Evolutionary conservation across 805 yeast genomes (phyloP).

Genomic region (Spathaspora gorwiae): DNA sequence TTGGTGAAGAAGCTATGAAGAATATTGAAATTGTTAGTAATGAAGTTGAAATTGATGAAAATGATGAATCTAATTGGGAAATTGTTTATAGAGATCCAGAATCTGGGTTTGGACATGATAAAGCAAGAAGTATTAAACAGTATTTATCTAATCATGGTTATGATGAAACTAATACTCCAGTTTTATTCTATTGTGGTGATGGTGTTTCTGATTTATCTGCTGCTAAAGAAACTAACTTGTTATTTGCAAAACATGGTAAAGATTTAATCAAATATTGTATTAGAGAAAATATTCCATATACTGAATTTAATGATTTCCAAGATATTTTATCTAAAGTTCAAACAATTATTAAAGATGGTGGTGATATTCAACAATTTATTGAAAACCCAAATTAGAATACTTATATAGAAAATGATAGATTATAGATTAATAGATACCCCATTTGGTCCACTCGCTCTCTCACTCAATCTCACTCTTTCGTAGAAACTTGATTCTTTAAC

Average conservation of each 20-base stretch:
- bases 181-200: conserved; percentile 91
- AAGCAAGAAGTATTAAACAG: conserved; percentile 70
- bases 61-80: conserved; percentile 65
- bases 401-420: too few relatives aligned
- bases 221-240: conserved; percentile 87
- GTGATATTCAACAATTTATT: conserved; percentile 17
- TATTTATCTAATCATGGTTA: conserved; percentile 30
- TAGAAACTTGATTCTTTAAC: too few relatives aligned
- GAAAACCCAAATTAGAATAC: conserved; percentile 13
- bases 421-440: too few relatives aligned
- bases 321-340: conserved; percentile 67
- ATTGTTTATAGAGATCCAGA: conserved; percentile 79
- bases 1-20: conserved; percentile 70
- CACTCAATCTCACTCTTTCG: too few relatives aligned
- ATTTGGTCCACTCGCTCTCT: too few relatives aligned
- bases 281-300: conserved; percentile 75
- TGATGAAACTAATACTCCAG: conserved; percentile 41
- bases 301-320: conserved; percentile 70
- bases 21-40: conserved; percentile 81
- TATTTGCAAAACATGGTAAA: conserved; percentile 90
- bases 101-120: conserved; percentile 91
- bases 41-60: conserved; percentile 51
- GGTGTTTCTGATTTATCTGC: conserved; percentile 96
- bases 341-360: conserved; percentile 41
- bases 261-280: conserved; percentile 84